Evolutionary conservation across 2,329 filamentous ascomycete genomes (phyloP).

Genomic region (Phyllosticta citribraziliensis): DNA sequence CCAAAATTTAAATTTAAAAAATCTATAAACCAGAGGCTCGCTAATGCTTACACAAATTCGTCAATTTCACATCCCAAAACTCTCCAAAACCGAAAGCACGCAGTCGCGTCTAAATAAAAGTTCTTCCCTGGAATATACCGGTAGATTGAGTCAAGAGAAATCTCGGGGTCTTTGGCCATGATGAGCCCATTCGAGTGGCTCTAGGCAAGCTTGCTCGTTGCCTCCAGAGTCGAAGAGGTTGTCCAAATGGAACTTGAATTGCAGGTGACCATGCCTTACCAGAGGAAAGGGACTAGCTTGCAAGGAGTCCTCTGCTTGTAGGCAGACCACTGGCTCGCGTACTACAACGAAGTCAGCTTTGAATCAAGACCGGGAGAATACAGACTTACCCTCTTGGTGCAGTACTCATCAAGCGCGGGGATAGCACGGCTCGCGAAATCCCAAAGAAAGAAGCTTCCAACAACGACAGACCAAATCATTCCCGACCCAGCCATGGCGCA

Average conservation of each 20-base stretch:
- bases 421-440: slow-evolving; percentile 38
- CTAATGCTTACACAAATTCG: neutral
- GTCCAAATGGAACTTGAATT: neutral
- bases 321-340: neutral
- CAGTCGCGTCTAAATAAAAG: neutral
- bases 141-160: neutral
- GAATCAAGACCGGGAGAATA: neutral
- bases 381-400: slow-evolving; percentile 21
- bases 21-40: neutral
- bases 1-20: neutral
- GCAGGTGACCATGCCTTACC: neutral
- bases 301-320: neutral
- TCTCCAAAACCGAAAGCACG: neutral
- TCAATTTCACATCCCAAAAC: neutral
- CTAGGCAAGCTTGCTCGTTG: neutral
- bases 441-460: slow-evolving; percentile 32
- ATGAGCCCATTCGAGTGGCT: neutral
- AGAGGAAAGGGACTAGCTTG: neutral
- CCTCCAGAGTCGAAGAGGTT: neutral
- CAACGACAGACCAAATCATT: slow-evolving; percentile 33
- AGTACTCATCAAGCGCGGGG: slow-evolving; percentile 42
- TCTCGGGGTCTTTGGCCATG: neutral
- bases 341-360: neutral
- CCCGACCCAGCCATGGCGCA: slow-evolving; percentile 42
- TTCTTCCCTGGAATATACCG: neutral